Percentiles rank a stretch among this genome's conserved stretches.
Evolutionary conservation across 163 green algal species (phyloP).

Genomic region (Coccomyxa subellipsoidea): DNA sequence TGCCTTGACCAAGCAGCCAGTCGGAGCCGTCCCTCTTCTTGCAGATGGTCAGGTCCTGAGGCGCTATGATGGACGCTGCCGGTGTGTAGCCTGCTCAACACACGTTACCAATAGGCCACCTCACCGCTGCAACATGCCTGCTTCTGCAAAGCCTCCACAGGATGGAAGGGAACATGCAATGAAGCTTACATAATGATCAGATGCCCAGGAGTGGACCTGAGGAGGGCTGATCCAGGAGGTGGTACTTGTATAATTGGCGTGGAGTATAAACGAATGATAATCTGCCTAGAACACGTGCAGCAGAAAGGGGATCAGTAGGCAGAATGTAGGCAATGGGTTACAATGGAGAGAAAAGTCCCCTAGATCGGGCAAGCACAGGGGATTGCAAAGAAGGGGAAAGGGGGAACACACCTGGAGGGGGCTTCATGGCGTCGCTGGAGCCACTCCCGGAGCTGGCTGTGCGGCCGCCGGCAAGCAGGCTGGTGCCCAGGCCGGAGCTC

Average conservation of each 20-base stretch:
- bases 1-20: constrained; percentile 18
- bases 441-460: background rate
- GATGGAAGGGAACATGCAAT: too few species aligned
- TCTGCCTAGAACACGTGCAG: too few species aligned
- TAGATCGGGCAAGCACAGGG: too few species aligned
- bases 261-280: background rate
- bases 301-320: too few species aligned
- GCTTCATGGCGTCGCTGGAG: background rate
- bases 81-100: constrained; percentile 1
- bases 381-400: too few species aligned
- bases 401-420: background rate
- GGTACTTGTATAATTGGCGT: too few species aligned
- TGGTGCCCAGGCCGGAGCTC: background rate
- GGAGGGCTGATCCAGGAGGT: too few species aligned
- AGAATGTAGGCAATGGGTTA: too few species aligned
- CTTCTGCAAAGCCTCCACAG: background rate
- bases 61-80: constrained; percentile 17
- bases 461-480: background rate
- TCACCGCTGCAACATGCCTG: background rate
- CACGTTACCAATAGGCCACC: background rate
- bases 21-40: constrained; percentile 19
- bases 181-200: too few species aligned
- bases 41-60: constrained; percentile 24
- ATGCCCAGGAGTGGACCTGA: too few species aligned
- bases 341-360: too few species aligned